Percentiles rank a stretch among this genome's conserved stretches.
Evolutionary conservation across 768 basidiomycete genomes (phyloP).

Genomic region (Tylopilus subfusipes): DNA sequence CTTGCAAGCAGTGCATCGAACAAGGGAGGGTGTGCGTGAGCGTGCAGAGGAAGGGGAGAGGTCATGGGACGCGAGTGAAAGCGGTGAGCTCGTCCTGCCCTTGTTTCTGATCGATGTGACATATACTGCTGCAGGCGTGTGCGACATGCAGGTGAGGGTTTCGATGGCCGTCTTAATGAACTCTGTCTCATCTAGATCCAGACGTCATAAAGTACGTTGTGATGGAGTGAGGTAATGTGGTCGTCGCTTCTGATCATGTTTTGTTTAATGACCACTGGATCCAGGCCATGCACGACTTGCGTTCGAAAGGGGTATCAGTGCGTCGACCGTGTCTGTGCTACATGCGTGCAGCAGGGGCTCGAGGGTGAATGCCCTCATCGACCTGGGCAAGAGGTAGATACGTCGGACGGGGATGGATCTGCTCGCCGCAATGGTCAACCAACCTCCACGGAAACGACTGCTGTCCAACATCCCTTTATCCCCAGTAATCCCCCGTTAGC

Average conservation of each 20-base stretch:
- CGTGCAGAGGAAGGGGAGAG: slow-evolving; percentile 49
- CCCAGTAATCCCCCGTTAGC: slow-evolving; percentile 8
- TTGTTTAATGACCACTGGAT: slow-evolving; percentile 7
- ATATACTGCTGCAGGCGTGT: slow-evolving; percentile 45
- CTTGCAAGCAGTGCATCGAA: slow-evolving; percentile 51
- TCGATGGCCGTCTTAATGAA: slow-evolving; percentile 4
- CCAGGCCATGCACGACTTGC: slow-evolving; percentile 50
- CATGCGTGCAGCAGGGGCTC: slow-evolving; percentile 43
- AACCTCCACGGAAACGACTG: not conserved
- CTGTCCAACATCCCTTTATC: slow-evolving; percentile 15
- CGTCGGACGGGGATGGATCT: slow-evolving; percentile 26
- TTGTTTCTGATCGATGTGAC: slow-evolving; percentile 2
- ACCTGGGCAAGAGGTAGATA: slow-evolving; percentile 18
- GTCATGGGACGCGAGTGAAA: slow-evolving; percentile 60
- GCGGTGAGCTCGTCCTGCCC: slow-evolving; percentile 40
- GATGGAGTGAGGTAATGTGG: slow-evolving; percentile 49
- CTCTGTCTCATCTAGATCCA: slow-evolving; percentile 26
- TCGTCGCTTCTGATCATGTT: slow-evolving; percentile 1
- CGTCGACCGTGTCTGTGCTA: slow-evolving; percentile 45
- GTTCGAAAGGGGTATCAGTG: slow-evolving; percentile 50
- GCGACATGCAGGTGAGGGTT: slow-evolving; percentile 51
- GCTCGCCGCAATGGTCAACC: slow-evolving; percentile 1
- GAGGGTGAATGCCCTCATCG: slow-evolving; percentile 47
- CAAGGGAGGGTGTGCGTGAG: slow-evolving; percentile 46
- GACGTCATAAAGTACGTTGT: slow-evolving; percentile 62